phyloP scores from a whole-genome alignment of 164 flowering plant genomes.

The Buxus sempervirens region DNA sequence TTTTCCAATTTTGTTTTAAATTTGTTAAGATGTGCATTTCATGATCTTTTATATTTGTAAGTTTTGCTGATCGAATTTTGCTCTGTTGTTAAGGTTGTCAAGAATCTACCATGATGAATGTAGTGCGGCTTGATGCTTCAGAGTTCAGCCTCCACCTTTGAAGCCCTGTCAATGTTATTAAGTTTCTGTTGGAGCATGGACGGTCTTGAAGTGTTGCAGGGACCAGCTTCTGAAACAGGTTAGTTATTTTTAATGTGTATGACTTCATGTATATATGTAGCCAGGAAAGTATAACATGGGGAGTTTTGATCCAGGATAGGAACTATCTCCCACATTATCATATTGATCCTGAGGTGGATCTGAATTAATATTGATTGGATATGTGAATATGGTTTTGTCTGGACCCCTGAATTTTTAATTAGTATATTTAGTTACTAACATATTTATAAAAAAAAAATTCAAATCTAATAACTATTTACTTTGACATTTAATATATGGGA shows the following conservation, averaged over 20 bases:
- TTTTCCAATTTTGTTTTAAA: neutral
- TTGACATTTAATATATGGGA: no score
- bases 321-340: no score
- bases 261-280: neutral
- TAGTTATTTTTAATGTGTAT: constrained; percentile 24
- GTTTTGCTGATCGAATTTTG: constrained; percentile 11
- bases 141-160: constrained; percentile 41
- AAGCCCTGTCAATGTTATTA: constrained; percentile 45
- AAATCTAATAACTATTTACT: no score
- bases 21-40: neutral
- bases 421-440: no score
- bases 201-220: constrained; percentile 63
- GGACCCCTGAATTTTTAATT: no score
- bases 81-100: constrained; percentile 30
- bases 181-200: constrained; percentile 49
- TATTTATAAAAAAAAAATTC: no score
- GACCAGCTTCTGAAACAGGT: constrained; percentile 57
- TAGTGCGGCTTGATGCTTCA: constrained; percentile 42
- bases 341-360: no score
- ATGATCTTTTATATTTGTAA: neutral
- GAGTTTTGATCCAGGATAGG: no score
- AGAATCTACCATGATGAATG: constrained; percentile 42
- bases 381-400: no score
- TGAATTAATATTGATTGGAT: no score
- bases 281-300: no score